Evolutionary conservation across 805 yeast species (phyloP).

Genomic region (Starmerella floris): DNA sequence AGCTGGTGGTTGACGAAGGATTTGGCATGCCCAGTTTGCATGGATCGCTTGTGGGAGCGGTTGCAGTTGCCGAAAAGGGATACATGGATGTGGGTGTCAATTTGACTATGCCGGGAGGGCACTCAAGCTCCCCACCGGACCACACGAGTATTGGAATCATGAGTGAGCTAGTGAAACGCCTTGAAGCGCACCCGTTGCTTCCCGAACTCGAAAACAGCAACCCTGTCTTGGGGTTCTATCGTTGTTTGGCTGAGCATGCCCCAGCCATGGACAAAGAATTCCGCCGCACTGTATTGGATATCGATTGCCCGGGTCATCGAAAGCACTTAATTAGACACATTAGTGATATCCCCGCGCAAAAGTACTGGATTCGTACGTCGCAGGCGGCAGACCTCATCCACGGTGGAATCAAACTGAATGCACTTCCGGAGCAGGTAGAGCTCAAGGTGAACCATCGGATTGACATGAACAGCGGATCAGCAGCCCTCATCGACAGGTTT

Average conservation of each 20-base stretch:
- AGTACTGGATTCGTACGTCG: conserved; percentile 43
- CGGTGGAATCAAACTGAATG: conserved; percentile 68
- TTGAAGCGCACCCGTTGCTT: conserved; percentile 47
- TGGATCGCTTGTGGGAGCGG: conserved; percentile 40
- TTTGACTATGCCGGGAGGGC: conserved; percentile 60
- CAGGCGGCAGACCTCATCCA: conserved; percentile 53
- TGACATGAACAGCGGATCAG: conserved; percentile 40
- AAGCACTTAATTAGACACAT: conserved; percentile 10
- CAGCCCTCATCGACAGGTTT: conserved; percentile 29
- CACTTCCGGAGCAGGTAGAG: conserved; percentile 52
- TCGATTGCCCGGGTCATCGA: conserved; percentile 15
- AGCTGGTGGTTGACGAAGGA: conserved; percentile 66
- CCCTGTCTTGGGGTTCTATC: conserved; percentile 46
- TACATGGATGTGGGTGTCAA: conserved; percentile 38
- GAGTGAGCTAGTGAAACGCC: conserved; percentile 40
- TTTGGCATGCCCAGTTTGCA: conserved; percentile 31
- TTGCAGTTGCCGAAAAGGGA: conserved; percentile 54
- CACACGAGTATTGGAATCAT: conserved; percentile 71
- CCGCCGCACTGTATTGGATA: conserved; percentile 15
- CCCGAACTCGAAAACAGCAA: conserved; percentile 41
- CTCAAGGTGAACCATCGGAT: conserved; percentile 53
- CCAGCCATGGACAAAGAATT: conserved; percentile 12
- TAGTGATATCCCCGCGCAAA: conserved; percentile 14
- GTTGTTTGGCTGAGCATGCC: conserved; percentile 43
- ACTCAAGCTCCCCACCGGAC: conserved; percentile 65